Evolutionary conservation across 352 stramenopile species (phyloP).

Genomic region (Globisporangium radiosum): DNA sequence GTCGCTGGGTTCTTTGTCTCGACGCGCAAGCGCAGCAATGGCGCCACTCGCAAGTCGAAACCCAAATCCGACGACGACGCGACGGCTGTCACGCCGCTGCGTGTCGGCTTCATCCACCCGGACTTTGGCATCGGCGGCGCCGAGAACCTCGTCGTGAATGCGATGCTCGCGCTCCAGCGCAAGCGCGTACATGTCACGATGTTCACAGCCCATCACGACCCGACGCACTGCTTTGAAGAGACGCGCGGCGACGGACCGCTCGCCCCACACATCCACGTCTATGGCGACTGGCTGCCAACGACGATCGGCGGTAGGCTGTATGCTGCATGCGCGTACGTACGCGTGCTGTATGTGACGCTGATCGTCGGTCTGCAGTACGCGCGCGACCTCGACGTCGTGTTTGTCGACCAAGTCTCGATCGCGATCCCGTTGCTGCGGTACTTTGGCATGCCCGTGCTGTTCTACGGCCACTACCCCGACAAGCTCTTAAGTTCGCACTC

Average conservation of each 20-base stretch:
- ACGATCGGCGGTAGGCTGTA: slow-evolving; percentile 86
- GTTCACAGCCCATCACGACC: slow-evolving; percentile 96
- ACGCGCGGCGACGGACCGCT: slow-evolving; percentile 78
- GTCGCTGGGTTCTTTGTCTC: slow-evolving; percentile 9
- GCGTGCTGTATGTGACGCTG: slow-evolving; percentile 91
- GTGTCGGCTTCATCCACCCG: slow-evolving; percentile 95
- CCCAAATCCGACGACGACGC: neutral
- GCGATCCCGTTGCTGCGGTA: slow-evolving; percentile 71
- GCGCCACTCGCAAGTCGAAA: neutral
- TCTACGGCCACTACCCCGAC: slow-evolving; percentile 99
- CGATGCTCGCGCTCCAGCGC: slow-evolving; percentile 82
- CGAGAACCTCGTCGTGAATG: slow-evolving; percentile 92
- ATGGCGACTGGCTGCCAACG: slow-evolving; percentile 92
- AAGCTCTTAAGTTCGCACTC: slow-evolving; percentile 88
- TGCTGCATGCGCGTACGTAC: slow-evolving; percentile 90
- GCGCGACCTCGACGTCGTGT: slow-evolving; percentile 61
- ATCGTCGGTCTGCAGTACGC: slow-evolving; percentile 31
- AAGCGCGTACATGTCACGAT: slow-evolving; percentile 84
- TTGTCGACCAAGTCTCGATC: slow-evolving; percentile 81
- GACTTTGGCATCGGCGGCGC: slow-evolving; percentile 98
- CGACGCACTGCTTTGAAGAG: slow-evolving; percentile 93
- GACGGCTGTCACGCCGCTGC: slow-evolving; percentile 15
- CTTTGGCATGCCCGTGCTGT: slow-evolving; percentile 86
- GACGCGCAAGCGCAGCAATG: slow-evolving; percentile 1
- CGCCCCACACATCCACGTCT: slow-evolving; percentile 75